Evolutionary conservation across 345 rosid genomes (phyloP).

Genomic region (Salix dunnii): DNA sequence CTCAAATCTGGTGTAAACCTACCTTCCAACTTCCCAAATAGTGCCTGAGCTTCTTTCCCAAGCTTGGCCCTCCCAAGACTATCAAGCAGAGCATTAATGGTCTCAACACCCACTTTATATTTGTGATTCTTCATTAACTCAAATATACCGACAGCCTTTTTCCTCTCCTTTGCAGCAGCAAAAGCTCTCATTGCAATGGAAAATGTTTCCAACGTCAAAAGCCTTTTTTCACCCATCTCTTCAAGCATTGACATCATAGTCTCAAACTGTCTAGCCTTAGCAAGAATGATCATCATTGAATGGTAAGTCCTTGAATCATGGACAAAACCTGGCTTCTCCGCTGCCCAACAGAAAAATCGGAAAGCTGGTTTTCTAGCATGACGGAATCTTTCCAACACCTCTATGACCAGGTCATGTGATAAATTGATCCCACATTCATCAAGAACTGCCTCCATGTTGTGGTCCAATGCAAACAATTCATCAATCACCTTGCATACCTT

Average conservation of each 20-base stretch:
- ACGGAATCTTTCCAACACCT: constrained; percentile 56
- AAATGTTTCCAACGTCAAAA: constrained; percentile 70
- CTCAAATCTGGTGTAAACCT: constrained; percentile 69
- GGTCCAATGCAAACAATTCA: constrained; percentile 71
- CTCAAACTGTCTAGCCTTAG: constrained; percentile 76
- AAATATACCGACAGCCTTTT: constrained; percentile 78
- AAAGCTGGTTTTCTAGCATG: constrained; percentile 89
- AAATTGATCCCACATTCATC: constrained; percentile 57
- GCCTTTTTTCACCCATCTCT: constrained; percentile 71
- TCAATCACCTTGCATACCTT: constrained; percentile 85
- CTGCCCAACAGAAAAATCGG: constrained; percentile 85
- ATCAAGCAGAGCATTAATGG: constrained; percentile 70
- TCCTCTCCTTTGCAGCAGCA: constrained; percentile 87
- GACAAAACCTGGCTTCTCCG: constrained; percentile 45
- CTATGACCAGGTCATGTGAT: constrained; percentile 55
- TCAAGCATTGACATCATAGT: constrained; percentile 80
- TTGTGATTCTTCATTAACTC: constrained; percentile 89
- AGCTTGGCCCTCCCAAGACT: constrained; percentile 81
- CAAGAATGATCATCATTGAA: constrained; percentile 68
- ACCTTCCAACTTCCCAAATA: constrained; percentile 67
- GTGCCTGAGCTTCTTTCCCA: constrained; percentile 68
- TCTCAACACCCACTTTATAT: constrained; percentile 58
- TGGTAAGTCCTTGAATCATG: constrained; percentile 80
- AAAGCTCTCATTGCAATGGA: constrained; percentile 68
- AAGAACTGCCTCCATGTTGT: constrained; percentile 90